phyloP scores from a whole-genome alignment of 306 rosid species.

The Adenanthera pavonina region DNA sequence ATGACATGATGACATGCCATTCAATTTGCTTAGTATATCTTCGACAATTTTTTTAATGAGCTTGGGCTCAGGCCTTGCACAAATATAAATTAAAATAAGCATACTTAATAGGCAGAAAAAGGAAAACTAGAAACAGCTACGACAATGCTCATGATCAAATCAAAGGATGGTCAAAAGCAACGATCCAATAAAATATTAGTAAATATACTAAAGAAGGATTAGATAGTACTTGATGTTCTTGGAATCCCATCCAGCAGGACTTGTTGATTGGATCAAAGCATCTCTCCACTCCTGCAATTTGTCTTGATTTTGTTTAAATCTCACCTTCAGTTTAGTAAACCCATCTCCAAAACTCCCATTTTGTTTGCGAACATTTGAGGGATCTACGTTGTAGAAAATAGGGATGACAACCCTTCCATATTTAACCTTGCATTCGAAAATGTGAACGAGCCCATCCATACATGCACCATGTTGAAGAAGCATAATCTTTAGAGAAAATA shows the following conservation, averaged over 20 bases:
- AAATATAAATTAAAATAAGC: background rate
- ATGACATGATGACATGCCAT: background rate
- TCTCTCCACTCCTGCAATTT: background rate
- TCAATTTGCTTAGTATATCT: background rate
- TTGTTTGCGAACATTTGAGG: background rate
- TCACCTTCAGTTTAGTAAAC: background rate
- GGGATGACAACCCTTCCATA: background rate
- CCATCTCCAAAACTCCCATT: background rate
- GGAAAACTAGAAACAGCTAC: too few species aligned
- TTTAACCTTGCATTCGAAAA: background rate
- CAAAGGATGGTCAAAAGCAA: too few species aligned
- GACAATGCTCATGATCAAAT: too few species aligned
- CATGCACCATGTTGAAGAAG: constrained; percentile 1
- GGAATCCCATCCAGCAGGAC: background rate
- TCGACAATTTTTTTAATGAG: background rate
- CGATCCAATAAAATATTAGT: too few species aligned
- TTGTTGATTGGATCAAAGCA: background rate
- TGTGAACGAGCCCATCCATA: background rate
- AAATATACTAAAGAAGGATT: background rate
- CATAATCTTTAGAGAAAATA: background rate
- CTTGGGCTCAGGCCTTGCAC: background rate
- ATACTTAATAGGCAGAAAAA: too few species aligned
- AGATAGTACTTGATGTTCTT: background rate
- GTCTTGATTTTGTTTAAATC: background rate
- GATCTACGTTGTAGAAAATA: constrained; percentile 10